phyloP scores from a whole-genome alignment of 2,329 filamentous ascomycete genomes.

The Coniochaeta hoffmannii region DNA sequence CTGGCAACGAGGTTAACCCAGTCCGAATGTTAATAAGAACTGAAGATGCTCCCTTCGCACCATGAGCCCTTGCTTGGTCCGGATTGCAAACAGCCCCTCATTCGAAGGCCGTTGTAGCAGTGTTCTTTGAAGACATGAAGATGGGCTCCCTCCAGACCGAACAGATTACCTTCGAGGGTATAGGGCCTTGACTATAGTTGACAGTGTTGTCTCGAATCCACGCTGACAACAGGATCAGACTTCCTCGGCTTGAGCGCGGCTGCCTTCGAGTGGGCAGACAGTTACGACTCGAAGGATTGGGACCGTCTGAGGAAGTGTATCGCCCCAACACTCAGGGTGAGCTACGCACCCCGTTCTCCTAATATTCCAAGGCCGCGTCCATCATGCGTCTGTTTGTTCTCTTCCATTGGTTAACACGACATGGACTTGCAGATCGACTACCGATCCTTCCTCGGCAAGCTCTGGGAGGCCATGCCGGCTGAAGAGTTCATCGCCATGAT shows the following conservation, averaged over 20 bases:
- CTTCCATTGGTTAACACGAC: neutral
- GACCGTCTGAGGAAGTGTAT: slow-evolving; percentile 51
- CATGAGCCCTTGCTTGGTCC: neutral
- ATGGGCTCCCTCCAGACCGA: slow-evolving; percentile 16
- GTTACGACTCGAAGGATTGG: slow-evolving; percentile 62
- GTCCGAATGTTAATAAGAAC: neutral
- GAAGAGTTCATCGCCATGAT: slow-evolving; percentile 56
- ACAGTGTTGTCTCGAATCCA: slow-evolving; percentile 22
- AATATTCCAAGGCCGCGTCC: neutral
- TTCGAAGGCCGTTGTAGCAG: neutral
- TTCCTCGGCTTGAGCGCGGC: slow-evolving; percentile 40
- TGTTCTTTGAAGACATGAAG: neutral
- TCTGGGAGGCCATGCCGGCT: slow-evolving; percentile 55
- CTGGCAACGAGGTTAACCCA: slow-evolving; percentile 3
- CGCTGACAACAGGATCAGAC: slow-evolving; percentile 39
- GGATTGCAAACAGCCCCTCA: neutral
- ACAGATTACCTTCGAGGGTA: slow-evolving; percentile 19
- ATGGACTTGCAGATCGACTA: slow-evolving; percentile 56
- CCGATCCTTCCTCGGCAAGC: slow-evolving; percentile 51
- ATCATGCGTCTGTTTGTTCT: neutral
- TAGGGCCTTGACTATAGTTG: neutral
- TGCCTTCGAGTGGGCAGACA: slow-evolving; percentile 57
- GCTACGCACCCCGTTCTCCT: slow-evolving; percentile 10
- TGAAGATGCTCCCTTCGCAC: neutral
- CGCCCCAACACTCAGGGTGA: slow-evolving; percentile 48